Conservation (phyloP, 129 eudicot genomes). For the Saussurea involucrata region DNA sequence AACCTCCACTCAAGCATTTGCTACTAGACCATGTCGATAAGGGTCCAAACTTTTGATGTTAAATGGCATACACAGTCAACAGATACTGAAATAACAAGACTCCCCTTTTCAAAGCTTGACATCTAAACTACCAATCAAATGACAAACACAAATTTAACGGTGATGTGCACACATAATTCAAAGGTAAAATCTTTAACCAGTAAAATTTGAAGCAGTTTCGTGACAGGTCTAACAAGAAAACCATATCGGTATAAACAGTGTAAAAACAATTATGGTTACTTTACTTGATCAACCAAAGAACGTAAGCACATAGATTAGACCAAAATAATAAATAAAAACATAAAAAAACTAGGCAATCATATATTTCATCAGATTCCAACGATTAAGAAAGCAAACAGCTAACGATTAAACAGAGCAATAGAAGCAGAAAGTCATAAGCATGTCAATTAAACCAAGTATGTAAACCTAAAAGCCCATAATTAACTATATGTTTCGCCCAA, state of each 20-base stretch:
- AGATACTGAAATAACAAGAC: no score
- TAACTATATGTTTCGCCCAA: neutral
- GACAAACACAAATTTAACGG: neutral
- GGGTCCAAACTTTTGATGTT: neutral
- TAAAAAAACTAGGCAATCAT: no score
- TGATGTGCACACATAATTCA: neutral
- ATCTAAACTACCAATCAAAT: neutral
- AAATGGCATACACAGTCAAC: no score
- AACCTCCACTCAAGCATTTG: neutral
- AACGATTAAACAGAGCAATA: neutral
- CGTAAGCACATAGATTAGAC: neutral
- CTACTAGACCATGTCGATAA: neutral
- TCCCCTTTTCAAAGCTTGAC: no score
- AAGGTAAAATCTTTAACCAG: neutral
- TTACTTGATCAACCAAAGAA: neutral
- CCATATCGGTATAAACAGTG: no score
- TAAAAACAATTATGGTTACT: no score
- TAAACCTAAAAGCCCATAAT: neutral
- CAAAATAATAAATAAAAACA: no score
- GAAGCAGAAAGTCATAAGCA: neutral
- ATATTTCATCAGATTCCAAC: no score
- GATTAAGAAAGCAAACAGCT: neutral
- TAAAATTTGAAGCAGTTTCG: neutral
- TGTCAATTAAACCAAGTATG: neutral
- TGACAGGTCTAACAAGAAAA: no score